phyloP scores from a whole-genome alignment of 768 basidiomycete genomes.

The Suillus plorans region DNA sequence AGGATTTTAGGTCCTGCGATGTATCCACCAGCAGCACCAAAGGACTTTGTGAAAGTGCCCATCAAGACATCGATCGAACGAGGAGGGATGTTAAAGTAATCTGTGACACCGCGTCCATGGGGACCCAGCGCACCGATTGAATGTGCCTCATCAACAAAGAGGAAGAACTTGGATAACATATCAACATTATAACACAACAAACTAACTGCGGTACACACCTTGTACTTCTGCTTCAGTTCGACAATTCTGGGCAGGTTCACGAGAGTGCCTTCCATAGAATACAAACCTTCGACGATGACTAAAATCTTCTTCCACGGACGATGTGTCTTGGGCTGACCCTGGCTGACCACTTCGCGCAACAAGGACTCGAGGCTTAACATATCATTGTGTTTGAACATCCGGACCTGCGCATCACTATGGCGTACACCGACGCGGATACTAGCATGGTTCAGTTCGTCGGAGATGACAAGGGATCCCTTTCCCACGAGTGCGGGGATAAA shows the following conservation, averaged over 20 bases:
- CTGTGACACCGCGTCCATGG: slow-evolving; percentile 90
- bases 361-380: slow-evolving; percentile 79
- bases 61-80: slow-evolving; percentile 87
- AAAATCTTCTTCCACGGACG: slow-evolving; percentile 99
- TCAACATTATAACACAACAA: slow-evolving; percentile 25
- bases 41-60: slow-evolving; percentile 98
- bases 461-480: slow-evolving; percentile 93
- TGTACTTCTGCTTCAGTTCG: slow-evolving; percentile 88
- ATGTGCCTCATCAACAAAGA: slow-evolving; percentile 97
- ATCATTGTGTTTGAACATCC: slow-evolving; percentile 87
- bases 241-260: slow-evolving; percentile 80
- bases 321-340: slow-evolving; percentile 97
- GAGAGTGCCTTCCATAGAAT: slow-evolving; percentile 98
- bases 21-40: slow-evolving; percentile 94
- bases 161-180: slow-evolving; percentile 68
- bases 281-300: slow-evolving; percentile 91
- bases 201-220: slow-evolving; percentile 47
- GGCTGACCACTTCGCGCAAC: slow-evolving; percentile 88
- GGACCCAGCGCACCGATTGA: slow-evolving; percentile 96
- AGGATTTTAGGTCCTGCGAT: slow-evolving; percentile 81
- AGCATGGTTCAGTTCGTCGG: slow-evolving; percentile 95
- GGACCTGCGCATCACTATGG: slow-evolving; percentile 82
- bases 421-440: slow-evolving; percentile 93
- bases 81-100: slow-evolving; percentile 89
- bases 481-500: slow-evolving; percentile 87